Conservation (phyloP, 2,329 filamentous ascomycete species). For the Stachybotrys echinatus region DNA sequence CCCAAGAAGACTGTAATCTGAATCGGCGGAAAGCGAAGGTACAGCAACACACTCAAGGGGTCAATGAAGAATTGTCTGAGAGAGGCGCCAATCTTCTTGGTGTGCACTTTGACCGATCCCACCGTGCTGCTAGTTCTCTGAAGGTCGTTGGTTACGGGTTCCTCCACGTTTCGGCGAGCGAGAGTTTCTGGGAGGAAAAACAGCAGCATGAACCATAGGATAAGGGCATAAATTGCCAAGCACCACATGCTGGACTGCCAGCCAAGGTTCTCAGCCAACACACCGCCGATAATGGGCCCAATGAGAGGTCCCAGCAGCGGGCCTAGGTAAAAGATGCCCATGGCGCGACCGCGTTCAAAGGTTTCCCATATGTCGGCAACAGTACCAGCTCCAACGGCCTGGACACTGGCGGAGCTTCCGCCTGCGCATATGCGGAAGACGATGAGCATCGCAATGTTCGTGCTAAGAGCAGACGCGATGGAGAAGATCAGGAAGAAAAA, state of each 20-base stretch:
- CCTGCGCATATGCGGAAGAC: conserved; percentile 69
- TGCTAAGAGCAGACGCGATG: conserved; percentile 62
- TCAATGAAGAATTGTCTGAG: conserved; percentile 63
- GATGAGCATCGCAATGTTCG: conserved; percentile 70
- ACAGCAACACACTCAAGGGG: conserved; percentile 64
- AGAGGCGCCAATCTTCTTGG: conserved; percentile 45
- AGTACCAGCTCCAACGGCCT: conserved; percentile 78
- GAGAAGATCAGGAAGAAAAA: conserved; percentile 67
- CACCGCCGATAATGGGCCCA: conserved; percentile 72
- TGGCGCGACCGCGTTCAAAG: conserved; percentile 68
- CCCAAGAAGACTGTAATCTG: conserved; percentile 69
- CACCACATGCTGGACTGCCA: conserved; percentile 81
- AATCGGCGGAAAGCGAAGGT: conserved; percentile 69
- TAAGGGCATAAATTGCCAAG: conserved; percentile 61
- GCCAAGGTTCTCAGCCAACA: conserved; percentile 60
- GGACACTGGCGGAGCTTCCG: conserved; percentile 73
- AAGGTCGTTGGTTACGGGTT: conserved; percentile 11
- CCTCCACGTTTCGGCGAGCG: conserved; percentile 22
- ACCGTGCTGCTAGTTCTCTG: conserved; percentile 50
- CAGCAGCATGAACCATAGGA: conserved; percentile 49
- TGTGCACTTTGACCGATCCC: conserved; percentile 54
- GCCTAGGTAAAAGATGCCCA: conserved; percentile 78
- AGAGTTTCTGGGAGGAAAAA: conserved; percentile 64
- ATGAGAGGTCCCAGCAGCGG: conserved; percentile 70
- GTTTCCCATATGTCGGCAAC: conserved; percentile 78